Conservation (phyloP, 257 asterid species). For the Przewalskia tangutica region DNA sequence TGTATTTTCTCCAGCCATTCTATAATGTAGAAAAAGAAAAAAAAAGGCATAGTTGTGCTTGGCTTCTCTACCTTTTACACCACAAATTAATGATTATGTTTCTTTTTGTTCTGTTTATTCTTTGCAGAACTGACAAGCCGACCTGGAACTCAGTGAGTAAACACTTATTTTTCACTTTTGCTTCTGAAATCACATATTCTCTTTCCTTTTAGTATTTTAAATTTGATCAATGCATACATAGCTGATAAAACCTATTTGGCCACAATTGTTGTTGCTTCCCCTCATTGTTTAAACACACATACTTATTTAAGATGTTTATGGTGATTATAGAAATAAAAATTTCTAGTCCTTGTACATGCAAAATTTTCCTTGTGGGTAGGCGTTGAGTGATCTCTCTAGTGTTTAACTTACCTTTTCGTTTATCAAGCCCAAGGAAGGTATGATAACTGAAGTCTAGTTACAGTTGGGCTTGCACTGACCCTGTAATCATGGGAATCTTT, state of each 20-base stretch:
- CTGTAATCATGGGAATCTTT: not conserved
- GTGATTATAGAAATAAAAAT: not conserved
- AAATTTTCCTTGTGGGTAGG: not conserved
- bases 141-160: slow-evolving; percentile 89
- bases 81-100: slow-evolving; percentile 15
- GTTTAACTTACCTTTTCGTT: not conserved
- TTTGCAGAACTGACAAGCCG: slow-evolving; percentile 77
- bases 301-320: slow-evolving; percentile 3
- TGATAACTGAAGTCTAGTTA: not conserved
- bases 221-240: not conserved
- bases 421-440: not conserved
- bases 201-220: not conserved
- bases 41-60: not conserved
- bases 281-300: not conserved
- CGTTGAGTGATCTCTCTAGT: not conserved
- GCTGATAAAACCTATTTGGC: not conserved
- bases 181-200: slow-evolving; percentile 1
- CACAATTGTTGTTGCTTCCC: not conserved
- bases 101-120: not conserved
- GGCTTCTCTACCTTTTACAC: not conserved
- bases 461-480: not conserved
- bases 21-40: not conserved
- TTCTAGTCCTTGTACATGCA: not conserved
- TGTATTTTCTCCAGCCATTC: not conserved
- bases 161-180: not conserved